Evolutionary conservation across 805 yeast species (phyloP).

Genomic region (Yarrowia divulgata): DNA sequence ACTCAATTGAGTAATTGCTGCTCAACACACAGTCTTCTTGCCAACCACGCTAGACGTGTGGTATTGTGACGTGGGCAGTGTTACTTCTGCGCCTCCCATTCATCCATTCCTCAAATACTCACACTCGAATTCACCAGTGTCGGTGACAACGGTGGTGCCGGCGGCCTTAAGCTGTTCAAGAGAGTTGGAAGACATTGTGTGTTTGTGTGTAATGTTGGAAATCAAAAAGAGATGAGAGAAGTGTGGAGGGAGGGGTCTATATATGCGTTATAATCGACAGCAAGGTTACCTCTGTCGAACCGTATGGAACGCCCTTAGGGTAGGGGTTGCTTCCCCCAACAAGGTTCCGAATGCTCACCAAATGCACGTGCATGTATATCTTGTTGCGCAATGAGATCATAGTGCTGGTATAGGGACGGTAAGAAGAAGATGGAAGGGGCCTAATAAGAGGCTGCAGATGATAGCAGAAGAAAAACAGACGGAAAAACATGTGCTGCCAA

Average conservation of each 20-base stretch:
- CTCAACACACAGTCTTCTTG: neutral
- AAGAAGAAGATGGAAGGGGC: neutral
- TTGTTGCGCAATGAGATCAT: slow-evolving; percentile 33
- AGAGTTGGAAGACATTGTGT: slow-evolving; percentile 57
- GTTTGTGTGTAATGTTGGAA: neutral
- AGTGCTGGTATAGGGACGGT: neutral
- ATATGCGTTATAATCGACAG: slow-evolving; percentile 33
- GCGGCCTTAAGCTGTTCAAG: slow-evolving; percentile 92
- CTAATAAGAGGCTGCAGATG: neutral
- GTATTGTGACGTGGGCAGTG: too few relatives aligned
- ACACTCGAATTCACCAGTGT: slow-evolving; percentile 97
- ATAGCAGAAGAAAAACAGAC: neutral
- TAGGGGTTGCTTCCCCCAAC: slow-evolving; percentile 21
- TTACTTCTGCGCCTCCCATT: neutral
- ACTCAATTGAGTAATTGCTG: neutral
- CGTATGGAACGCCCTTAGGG: slow-evolving; percentile 37
- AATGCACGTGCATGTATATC: slow-evolving; percentile 35
- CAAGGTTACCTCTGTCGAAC: slow-evolving; percentile 37
- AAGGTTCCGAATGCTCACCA: slow-evolving; percentile 9
- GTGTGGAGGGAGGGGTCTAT: slow-evolving; percentile 8
- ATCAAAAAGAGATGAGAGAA: slow-evolving; percentile 1
- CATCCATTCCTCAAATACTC: slow-evolving; percentile 44
- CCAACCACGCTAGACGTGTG: too few relatives aligned
- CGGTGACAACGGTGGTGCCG: slow-evolving; percentile 97
- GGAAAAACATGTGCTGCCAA: neutral